Percentiles rank a stretch among this genome's conserved stretches.
Evolutionary conservation across 1,284 basidiomycete species (phyloP).

Genomic region (Trichosporon sp.): DNA sequence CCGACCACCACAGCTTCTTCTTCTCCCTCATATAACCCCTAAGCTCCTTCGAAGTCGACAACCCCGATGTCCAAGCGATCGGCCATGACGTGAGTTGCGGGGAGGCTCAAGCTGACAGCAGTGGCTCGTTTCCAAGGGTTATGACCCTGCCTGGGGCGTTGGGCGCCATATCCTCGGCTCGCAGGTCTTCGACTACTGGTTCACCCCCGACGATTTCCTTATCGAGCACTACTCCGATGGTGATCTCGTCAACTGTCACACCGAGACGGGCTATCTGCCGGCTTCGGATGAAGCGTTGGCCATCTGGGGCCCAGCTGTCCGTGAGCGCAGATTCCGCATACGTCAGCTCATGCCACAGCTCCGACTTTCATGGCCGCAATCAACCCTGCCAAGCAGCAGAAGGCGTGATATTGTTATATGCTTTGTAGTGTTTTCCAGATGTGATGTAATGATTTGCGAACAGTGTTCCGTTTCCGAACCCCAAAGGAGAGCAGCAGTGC

Average conservation of each 20-base stretch:
- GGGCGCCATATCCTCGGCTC: conserved; percentile 27
- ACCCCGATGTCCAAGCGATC: conserved; percentile 23
- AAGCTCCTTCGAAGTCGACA: conserved; percentile 23
- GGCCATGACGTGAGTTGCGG: conserved; percentile 11
- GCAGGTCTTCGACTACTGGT: conserved; percentile 31
- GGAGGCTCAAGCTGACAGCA: not conserved
- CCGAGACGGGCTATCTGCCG: not conserved
- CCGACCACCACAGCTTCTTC: conserved; percentile 29
- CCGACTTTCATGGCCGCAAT: conserved; percentile 8
- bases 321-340: not conserved
- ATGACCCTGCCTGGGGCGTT: conserved; percentile 23
- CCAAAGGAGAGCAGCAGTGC: no score
- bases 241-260: conserved; percentile 23
- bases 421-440: not conserved
- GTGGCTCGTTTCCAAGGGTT: conserved; percentile 22
- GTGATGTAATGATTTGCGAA: no score
- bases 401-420: not conserved
- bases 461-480: no score
- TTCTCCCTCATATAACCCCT: conserved; percentile 16
- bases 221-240: conserved; percentile 28
- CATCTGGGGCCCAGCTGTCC: conserved; percentile 17
- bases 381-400: not conserved
- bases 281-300: conserved; percentile 10
- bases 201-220: conserved; percentile 22
- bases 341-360: not conserved